Evolutionary conservation across 1,139 yeast species (phyloP).

Genomic region (Starmera stellimalicola): DNA sequence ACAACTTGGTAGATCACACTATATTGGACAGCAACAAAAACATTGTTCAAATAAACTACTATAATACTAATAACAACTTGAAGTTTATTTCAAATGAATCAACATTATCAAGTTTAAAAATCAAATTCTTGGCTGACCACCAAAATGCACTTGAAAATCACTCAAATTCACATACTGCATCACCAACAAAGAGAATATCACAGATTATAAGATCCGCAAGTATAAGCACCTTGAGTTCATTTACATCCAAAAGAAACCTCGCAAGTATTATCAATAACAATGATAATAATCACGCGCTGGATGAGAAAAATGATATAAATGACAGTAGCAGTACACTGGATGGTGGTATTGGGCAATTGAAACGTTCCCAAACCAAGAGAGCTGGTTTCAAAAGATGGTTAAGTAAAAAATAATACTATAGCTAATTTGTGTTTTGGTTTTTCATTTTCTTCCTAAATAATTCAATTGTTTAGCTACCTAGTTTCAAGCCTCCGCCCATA

Average conservation of each 20-base stretch:
- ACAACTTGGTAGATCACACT: conserved; percentile 6
- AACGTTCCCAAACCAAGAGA: neutral
- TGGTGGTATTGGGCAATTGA: neutral
- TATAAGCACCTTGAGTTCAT: conserved; percentile 11
- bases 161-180: conserved; percentile 1
- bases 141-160: neutral
- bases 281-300: too few relatives aligned
- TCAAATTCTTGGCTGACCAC: conserved; percentile 1
- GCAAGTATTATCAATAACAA: too few relatives aligned
- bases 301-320: too few relatives aligned
- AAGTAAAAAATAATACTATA: conserved; percentile 7
- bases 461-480: neutral
- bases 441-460: too few relatives aligned
- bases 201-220: conserved; percentile 17
- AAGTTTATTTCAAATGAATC: conserved; percentile 9
- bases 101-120: conserved; percentile 5
- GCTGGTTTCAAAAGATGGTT: conserved; percentile 6
- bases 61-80: conserved; percentile 1
- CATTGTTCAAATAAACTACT: conserved; percentile 4
- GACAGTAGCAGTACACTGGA: too few relatives aligned
- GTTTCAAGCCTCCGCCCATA: conserved; percentile 24
- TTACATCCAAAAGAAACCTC: conserved; percentile 1
- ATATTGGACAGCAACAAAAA: conserved; percentile 10
- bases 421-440: too few relatives aligned
- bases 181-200: conserved; percentile 14